Base-by-base conservation (phyloP, 768 basidiomycete genomes). In the Hygrophorus pudorinus region DNA sequence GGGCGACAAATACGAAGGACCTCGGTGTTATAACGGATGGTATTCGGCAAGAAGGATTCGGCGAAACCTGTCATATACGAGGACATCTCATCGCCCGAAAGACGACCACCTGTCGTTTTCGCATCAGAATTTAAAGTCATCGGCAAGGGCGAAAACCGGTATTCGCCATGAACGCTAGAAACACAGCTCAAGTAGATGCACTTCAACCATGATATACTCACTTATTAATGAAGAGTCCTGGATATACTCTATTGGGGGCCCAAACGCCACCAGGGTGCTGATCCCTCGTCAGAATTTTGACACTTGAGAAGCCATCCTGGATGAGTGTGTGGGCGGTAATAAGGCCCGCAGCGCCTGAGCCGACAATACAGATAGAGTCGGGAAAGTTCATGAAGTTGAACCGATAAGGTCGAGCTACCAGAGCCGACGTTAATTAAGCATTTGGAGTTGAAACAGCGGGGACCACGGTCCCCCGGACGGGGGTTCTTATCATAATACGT, bases 111-210 rank as follows among this genome's bases (percentile, higher is more conserved):
- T 1, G 60, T 68, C 34, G 57, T 47, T 8, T 38, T 47, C 9
- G 60, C 48, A n/a, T 62, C 50, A 3, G 51, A 29, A 7, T 73
- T 75, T 3, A 59, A 56, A 0, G 70, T 68, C 80, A 81, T 81
- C 2, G 64, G 54, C 31, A 79, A 48, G 0, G 72, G 52, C 5
- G 79, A 79, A 58, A 82, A 81, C 9, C 66, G 54, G 48, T 71
- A 80, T 50, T 84, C 78, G 2, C 78, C 79, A 52, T 79, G 71
- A 1, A 83, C 77, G 51, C 81, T 82, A 44, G 17, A 42, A 17
- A 18, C 10, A n/a, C n/a, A n/a, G n/a, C n/a, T n/a, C n/a, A n/a
- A n/a, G n/a, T n/a, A n/a, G 37, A 14, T 17, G 7, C 18, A 38
- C 16, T 12, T 31, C 18, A 37, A 13, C 33, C 4, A 29, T 9